Evolutionary conservation across 257 asterid genomes (phyloP).

Genomic region (Forsythia viridissima): DNA sequence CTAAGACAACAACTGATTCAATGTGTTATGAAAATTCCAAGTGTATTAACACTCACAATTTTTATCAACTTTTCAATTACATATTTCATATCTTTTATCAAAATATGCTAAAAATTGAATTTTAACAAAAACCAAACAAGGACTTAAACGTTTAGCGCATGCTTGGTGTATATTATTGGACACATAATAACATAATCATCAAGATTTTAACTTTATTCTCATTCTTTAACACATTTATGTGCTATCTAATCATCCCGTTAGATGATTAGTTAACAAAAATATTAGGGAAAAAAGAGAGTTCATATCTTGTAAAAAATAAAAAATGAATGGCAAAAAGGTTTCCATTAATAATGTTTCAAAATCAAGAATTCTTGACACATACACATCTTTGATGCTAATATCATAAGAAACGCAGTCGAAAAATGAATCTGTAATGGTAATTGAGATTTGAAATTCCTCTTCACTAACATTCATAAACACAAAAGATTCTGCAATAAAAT

Average conservation of each 20-base stretch:
- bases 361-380: constrained; percentile 21
- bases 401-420: constrained; percentile 33
- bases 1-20: neutral
- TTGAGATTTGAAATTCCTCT: constrained; percentile 31
- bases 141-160: no score
- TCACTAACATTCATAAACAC: constrained; percentile 11
- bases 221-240: no score
- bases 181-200: no score
- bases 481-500: neutral
- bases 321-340: constrained; percentile 22
- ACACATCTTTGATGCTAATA: constrained; percentile 26
- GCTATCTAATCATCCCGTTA: no score
- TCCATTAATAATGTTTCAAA: constrained; percentile 28
- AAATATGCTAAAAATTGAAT: no score
- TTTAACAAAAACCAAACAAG: no score
- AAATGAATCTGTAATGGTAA: constrained; percentile 22
- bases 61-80: no score
- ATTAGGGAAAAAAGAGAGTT: neutral
- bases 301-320: neutral
- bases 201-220: no score
- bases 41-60: no score
- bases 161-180: neutral
- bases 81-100: no score
- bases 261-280: neutral
- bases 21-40: no score